Conservation (phyloP, 768 basidiomycete species). For the Gautieria morchelliformis region DNA sequence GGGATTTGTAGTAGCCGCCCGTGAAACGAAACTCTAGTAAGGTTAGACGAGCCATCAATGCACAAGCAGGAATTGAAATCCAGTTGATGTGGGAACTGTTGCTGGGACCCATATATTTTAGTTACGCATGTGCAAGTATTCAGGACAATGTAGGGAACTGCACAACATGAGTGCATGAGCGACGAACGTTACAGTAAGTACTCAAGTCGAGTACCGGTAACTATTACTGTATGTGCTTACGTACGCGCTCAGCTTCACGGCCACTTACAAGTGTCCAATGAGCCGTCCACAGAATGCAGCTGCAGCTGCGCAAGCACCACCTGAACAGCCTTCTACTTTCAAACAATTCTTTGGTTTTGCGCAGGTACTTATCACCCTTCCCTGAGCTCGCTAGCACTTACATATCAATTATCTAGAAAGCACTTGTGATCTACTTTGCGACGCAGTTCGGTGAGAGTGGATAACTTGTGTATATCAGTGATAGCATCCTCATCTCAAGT, state of each 20-base stretch:
- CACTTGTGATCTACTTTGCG: slow-evolving; percentile 54
- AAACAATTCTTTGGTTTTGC: slow-evolving; percentile 28
- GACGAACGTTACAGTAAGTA: too few relatives aligned
- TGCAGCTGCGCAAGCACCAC: slow-evolving; percentile 2
- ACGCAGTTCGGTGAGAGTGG: slow-evolving; percentile 49
- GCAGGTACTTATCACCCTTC: slow-evolving; percentile 28
- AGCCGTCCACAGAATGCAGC: neutral
- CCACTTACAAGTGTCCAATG: neutral
- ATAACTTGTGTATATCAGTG: neutral
- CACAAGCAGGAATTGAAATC: too few relatives aligned
- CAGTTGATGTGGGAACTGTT: too few relatives aligned
- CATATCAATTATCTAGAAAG: slow-evolving; percentile 39
- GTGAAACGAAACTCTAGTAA: too few relatives aligned
- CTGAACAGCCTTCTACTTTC: slow-evolving; percentile 26
- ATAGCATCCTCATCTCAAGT: neutral
- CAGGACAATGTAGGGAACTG: too few relatives aligned
- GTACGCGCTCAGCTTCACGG: neutral
- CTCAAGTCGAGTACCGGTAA: too few relatives aligned
- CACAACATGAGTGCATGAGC: too few relatives aligned
- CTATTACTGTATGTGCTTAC: too few relatives aligned
- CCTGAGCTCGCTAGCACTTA: neutral
- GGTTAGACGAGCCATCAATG: too few relatives aligned
- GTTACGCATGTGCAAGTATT: too few relatives aligned
- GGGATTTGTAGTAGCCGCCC: neutral
- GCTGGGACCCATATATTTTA: too few relatives aligned